A percentile compares a stretch with the other conserved stretches of the same genome.
Evolutionary conservation across 2,329 filamentous ascomycete species (phyloP).

Genomic region (Claviceps pusilla): DNA sequence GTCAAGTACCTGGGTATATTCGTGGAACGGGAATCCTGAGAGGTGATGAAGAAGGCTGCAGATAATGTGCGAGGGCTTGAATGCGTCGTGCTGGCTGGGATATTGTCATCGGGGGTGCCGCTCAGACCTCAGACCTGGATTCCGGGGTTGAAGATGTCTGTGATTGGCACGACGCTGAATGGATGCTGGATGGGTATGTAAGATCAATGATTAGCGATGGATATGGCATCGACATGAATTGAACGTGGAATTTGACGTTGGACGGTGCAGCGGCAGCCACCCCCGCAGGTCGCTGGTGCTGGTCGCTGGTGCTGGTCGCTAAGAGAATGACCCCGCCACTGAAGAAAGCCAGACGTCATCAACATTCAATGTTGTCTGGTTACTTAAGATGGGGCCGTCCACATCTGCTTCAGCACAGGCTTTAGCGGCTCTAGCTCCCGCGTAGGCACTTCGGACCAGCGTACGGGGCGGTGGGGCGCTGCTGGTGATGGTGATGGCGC

Average conservation of each 20-base stretch:
- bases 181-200: too few relatives aligned
- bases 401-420: neutral
- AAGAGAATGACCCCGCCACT: neutral
- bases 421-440: neutral
- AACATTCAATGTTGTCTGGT: neutral
- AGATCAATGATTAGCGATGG: too few relatives aligned
- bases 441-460: neutral
- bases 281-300: too few relatives aligned
- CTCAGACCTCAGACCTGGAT: neutral
- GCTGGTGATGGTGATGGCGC: too few relatives aligned
- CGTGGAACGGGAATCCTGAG: conserved; percentile 1
- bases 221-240: too few relatives aligned
- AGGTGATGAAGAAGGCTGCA: conserved; percentile 5
- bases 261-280: too few relatives aligned
- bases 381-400: too few relatives aligned
- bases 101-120: conserved; percentile 11
- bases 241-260: too few relatives aligned
- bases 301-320: neutral
- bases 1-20: neutral
- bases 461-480: too few relatives aligned
- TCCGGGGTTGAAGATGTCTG: neutral
- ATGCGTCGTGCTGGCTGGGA: conserved; percentile 13
- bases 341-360: neutral
- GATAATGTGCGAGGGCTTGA: conserved; percentile 10
- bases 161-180: neutral